Evolutionary conservation across 73 alveolate species (phyloP).

Genomic region (Diophrys appendiculata): DNA sequence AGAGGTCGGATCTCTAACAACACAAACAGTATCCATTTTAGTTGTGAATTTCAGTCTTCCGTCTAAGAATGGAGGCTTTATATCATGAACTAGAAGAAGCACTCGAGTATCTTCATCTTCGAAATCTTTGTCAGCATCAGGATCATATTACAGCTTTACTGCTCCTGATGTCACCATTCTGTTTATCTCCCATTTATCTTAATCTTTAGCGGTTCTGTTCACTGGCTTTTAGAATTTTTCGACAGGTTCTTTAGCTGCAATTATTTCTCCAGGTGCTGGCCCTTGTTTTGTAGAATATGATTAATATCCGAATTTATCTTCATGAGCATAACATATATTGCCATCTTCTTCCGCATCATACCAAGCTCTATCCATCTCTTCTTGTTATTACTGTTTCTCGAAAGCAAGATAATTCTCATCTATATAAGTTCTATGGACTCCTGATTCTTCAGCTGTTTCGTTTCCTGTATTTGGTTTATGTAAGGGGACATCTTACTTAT

Average conservation of each 20-base stretch:
- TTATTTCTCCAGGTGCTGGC: conserved; percentile 44
- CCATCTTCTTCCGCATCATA: conserved; percentile 95
- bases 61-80: conserved; percentile 98
- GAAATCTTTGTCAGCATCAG: conserved; percentile 42
- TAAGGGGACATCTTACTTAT: no score
- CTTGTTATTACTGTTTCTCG: conserved; percentile 87
- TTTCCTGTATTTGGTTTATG: no score
- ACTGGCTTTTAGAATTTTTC: conserved; percentile 65
- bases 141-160: conserved; percentile 66
- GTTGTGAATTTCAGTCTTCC: conserved; percentile 95
- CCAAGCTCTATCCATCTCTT: conserved; percentile 92
- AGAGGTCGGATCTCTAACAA: conserved; percentile 98
- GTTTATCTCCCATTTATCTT: conserved; percentile 98
- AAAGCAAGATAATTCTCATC: no score
- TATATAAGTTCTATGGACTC: no score
- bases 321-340: conserved; percentile 79
- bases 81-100: conserved; percentile 93
- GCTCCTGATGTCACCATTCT: conserved; percentile 95
- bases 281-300: conserved; percentile 2
- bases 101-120: conserved; percentile 96
- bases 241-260: conserved; percentile 71
- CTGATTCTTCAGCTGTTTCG: no score
- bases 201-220: conserved; percentile 83
- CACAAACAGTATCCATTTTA: conserved; percentile 93
- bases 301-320: conserved; percentile 28